Base-by-base conservation (phyloP, 164 flowering plant species). In the Liquidambar formosana region DNA sequence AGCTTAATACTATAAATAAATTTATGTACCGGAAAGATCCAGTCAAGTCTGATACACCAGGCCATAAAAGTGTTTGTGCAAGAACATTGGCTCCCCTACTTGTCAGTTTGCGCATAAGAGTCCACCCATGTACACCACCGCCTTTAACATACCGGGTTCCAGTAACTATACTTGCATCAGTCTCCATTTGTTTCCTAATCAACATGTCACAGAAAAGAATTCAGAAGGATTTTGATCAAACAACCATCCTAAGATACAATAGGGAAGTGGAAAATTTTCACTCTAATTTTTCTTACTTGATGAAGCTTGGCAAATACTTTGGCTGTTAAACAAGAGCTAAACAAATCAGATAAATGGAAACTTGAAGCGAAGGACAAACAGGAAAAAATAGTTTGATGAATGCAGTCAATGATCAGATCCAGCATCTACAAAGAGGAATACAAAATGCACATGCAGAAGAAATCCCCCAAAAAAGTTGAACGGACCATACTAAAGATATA, bases 71-170 rank as follows among this genome's bases (percentile, higher is more conserved):
- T 52, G 99, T 96, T 25, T 96, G 98, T 26, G 98, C 98, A 60
- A 93, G 97, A 69, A 93, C 97, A 85, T 93, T 93, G 25, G 99
- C 99, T 67, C 98, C 98, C 61, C 99, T 87, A 74, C 99, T 92
- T 9, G 99, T 96, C 77, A 96, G 78, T 74, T 96, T 96, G 64
- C 98, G 96, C 98, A 90, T 91, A 56, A 96, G 89, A 75, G 80
- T 96, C 99, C 98, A 96, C n/a, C 99, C 98, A 76, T 93, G 97
- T 26, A 96, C 97, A 65, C 98, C 98, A 61, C 99, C 99, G 75
- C 98, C 96, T 78, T 70, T 78, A 52, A 96, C 97, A 82, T 96
- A 96, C 21, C 99, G 82, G 53, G 99, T 93, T 60, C 99, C 98
- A 45, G 99, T 93, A 61, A 93, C 99, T 73, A 93, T 93, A 76